A percentile compares a stretch with the other conserved stretches of the same genome.
Conservation (phyloP, 495 filamentous ascomycete species). For the Peziza echinospora region DNA sequence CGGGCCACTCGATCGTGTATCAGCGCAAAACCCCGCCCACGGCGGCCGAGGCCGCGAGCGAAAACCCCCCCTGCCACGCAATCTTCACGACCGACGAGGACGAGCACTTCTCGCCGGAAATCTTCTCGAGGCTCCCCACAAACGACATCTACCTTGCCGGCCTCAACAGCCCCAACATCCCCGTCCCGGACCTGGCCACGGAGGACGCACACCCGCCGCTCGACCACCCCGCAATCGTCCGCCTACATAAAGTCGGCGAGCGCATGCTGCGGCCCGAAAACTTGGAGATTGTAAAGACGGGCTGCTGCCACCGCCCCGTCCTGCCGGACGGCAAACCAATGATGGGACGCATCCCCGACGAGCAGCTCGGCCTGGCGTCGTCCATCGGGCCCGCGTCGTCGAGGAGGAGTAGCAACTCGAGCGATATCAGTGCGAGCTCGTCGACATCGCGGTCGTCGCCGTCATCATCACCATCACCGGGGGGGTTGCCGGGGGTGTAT, state of each 20-base stretch:
- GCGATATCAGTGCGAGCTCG: too few relatives aligned
- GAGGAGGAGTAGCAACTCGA: too few relatives aligned
- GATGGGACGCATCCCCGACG: slow-evolving; percentile 32
- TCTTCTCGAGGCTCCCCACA: slow-evolving; percentile 42
- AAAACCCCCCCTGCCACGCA: slow-evolving; percentile 35
- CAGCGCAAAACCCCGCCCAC: slow-evolving; percentile 29
- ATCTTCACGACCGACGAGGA: slow-evolving; percentile 39
- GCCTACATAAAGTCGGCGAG: slow-evolving; percentile 32
- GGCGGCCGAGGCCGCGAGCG: slow-evolving; percentile 29
- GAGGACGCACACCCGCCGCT: slow-evolving; percentile 20
- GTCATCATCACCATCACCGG: too few relatives aligned
- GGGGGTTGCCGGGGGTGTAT: slow-evolving; percentile 41
- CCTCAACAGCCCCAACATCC: slow-evolving; percentile 36
- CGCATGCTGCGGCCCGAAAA: slow-evolving; percentile 42
- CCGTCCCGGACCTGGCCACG: slow-evolving; percentile 34
- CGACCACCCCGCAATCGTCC: slow-evolving; percentile 26
- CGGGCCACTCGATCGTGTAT: slow-evolving; percentile 45
- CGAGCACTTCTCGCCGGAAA: slow-evolving; percentile 42
- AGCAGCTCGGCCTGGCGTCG: slow-evolving; percentile 34
- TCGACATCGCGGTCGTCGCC: too few relatives aligned
- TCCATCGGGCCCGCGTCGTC: too few relatives aligned
- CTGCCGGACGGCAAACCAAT: slow-evolving; percentile 40
- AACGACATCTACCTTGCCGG: slow-evolving; percentile 52
- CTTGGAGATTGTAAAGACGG: slow-evolving; percentile 40
- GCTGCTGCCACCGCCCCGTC: slow-evolving; percentile 53